These are phyloP conservation scores for Centaurea solstitialis DNA, from an alignment of 129 eudicot genomes.

Conservation along the genomic window DNA sequence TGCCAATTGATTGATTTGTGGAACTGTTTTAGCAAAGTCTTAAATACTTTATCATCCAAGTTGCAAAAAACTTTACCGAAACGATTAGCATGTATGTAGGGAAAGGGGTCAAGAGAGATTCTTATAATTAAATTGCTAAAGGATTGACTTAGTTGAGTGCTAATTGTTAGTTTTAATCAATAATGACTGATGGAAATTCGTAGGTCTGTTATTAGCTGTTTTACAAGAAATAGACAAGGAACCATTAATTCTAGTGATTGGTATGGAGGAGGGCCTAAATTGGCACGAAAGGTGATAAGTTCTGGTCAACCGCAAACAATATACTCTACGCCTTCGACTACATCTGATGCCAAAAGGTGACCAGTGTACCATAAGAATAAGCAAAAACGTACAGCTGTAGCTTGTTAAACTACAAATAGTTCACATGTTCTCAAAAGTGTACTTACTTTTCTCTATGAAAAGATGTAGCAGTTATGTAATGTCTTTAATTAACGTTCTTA, in stretches of 20 bases:
- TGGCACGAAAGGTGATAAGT: constrained; percentile 85
- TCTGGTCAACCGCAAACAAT: constrained; percentile 79
- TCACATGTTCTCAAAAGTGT: not conserved
- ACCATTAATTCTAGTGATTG: constrained; percentile 41
- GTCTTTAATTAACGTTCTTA: not conserved
- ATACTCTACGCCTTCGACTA: constrained; percentile 80
- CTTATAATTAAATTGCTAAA: no score
- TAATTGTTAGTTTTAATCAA: no score
- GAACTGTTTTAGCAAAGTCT: not conserved
- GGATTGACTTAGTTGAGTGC: no score
- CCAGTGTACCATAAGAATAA: constrained; percentile 70
- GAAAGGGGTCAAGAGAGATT: no score
- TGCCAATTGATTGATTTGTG: not conserved
- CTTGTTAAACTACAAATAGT: not conserved
- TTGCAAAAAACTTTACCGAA: not conserved
- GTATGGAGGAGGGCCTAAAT: constrained; percentile 98
- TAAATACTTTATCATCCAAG: not conserved
- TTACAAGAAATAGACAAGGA: constrained; percentile 10
- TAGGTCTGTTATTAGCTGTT: constrained; percentile 18
- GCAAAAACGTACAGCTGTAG: constrained; percentile 69
- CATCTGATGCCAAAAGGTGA: constrained; percentile 81
- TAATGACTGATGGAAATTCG: no score
- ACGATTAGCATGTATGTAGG: no score
- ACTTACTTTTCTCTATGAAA: not conserved
- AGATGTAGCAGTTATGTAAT: not conserved